Evolutionary conservation across 306 rosid genomes (phyloP).

Genomic region (Sicyos edulis): DNA sequence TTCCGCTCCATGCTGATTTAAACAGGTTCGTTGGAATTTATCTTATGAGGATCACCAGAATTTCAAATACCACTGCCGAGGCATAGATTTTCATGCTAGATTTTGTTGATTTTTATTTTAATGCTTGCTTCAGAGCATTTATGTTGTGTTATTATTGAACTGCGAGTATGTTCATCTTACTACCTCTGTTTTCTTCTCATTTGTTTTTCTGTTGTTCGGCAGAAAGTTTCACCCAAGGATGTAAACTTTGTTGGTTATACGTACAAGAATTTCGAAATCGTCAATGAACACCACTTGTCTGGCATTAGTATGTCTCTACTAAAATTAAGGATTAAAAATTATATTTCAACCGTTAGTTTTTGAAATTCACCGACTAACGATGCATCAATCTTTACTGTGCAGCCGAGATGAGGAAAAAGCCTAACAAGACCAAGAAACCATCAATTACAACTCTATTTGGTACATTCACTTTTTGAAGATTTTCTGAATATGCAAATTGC

Average conservation of each 20-base stretch:
- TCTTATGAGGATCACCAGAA: neutral
- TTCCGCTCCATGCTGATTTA: neutral
- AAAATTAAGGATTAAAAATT: neutral
- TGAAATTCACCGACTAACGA: neutral
- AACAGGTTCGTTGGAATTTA: neutral
- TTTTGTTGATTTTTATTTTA: neutral
- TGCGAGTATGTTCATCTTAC: constrained; percentile 2
- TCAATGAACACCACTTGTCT: constrained; percentile 45
- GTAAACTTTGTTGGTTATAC: constrained; percentile 47
- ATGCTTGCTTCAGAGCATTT: neutral
- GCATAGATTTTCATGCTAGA: constrained; percentile 8
- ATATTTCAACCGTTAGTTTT: neutral
- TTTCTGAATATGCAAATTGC: neutral
- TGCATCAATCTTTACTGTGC: constrained; percentile 14
- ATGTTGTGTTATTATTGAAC: neutral
- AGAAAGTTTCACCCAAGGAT: constrained; percentile 47
- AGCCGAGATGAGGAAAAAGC: constrained; percentile 54
- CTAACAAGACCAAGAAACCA: constrained; percentile 39
- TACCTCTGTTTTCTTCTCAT: neutral
- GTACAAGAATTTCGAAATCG: constrained; percentile 49
- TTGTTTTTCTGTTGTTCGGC: constrained; percentile 8
- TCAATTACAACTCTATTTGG: constrained; percentile 43
- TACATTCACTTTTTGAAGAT: constrained; percentile 4
- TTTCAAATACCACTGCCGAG: neutral
- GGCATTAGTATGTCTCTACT: constrained; percentile 38